phyloP scores from a whole-genome alignment of 2,329 filamentous ascomycete species.

The Penicillium sp. region DNA sequence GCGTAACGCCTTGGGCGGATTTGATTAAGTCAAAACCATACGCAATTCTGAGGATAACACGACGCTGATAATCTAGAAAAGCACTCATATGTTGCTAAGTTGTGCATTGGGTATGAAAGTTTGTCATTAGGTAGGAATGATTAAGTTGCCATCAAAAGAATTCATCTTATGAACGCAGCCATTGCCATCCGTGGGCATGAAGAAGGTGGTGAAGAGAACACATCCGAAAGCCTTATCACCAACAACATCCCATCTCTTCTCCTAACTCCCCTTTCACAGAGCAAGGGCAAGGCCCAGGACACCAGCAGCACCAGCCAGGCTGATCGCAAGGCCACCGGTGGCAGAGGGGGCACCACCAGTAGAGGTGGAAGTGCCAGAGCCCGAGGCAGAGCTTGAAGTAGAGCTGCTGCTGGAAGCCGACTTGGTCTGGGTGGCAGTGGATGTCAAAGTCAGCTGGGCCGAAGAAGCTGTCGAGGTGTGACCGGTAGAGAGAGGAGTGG shows the following conservation, averaged over 20 bases:
- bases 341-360: constrained; percentile 17
- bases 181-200: neutral
- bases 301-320: constrained; percentile 21
- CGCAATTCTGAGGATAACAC: neutral
- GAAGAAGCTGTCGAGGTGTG: neutral
- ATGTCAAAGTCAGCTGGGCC: constrained; percentile 2
- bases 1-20: too few relatives aligned
- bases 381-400: constrained; percentile 6
- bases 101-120: neutral
- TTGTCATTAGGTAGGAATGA: neutral
- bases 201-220: neutral
- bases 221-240: too few relatives aligned
- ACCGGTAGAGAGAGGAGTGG: neutral
- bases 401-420: constrained; percentile 1
- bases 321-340: constrained; percentile 18
- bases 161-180: neutral
- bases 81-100: neutral
- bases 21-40: too few relatives aligned
- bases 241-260: neutral
- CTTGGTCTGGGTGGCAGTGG: constrained; percentile 5
- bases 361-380: constrained; percentile 11
- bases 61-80: neutral
- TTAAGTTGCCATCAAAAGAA: neutral
- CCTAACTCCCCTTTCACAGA: constrained; percentile 3
- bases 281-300: constrained; percentile 24